Percentiles rank a stretch among this genome's conserved stretches.
These are phyloP conservation scores for Backusella psychrophila DNA, from an alignment of 192 early-diverging fungal genomes.

Conservation along the genomic window DNA sequence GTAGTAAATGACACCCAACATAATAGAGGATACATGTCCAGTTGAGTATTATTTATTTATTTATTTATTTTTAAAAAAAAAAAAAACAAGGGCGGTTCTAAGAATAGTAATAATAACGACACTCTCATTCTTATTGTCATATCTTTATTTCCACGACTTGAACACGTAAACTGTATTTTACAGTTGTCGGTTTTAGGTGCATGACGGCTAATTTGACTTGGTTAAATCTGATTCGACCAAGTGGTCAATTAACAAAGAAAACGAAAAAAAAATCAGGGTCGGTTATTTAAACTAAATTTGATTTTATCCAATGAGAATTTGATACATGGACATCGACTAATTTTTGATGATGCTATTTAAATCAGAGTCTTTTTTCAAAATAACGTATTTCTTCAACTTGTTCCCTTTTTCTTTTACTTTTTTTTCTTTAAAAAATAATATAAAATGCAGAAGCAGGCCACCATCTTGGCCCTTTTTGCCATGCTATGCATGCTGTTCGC, in stretches of 20 bases:
- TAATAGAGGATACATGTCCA: too few relatives aligned
- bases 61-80: too few relatives aligned
- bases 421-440: neutral
- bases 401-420: slow-evolving; percentile 7
- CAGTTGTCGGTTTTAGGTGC: neutral
- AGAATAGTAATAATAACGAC: too few relatives aligned
- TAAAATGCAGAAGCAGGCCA: slow-evolving; percentile 27
- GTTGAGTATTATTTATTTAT: too few relatives aligned
- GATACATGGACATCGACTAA: slow-evolving; percentile 15
- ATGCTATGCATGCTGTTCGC: slow-evolving; percentile 16
- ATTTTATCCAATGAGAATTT: slow-evolving; percentile 15
- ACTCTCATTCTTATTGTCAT: neutral
- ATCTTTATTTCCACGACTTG: neutral
- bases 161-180: neutral
- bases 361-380: neutral
- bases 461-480: slow-evolving; percentile 27
- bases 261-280: neutral
- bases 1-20: too few relatives aligned
- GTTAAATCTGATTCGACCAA: slow-evolving; percentile 11
- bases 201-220: slow-evolving; percentile 12
- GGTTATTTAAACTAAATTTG: slow-evolving; percentile 11
- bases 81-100: too few relatives aligned
- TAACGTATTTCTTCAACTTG: slow-evolving; percentile 7
- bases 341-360: neutral
- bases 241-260: neutral